These are phyloP conservation scores for Nitzschia sp. DNA, from an alignment of 108 stramenopile genomes.

Conservation along the genomic window DNA sequence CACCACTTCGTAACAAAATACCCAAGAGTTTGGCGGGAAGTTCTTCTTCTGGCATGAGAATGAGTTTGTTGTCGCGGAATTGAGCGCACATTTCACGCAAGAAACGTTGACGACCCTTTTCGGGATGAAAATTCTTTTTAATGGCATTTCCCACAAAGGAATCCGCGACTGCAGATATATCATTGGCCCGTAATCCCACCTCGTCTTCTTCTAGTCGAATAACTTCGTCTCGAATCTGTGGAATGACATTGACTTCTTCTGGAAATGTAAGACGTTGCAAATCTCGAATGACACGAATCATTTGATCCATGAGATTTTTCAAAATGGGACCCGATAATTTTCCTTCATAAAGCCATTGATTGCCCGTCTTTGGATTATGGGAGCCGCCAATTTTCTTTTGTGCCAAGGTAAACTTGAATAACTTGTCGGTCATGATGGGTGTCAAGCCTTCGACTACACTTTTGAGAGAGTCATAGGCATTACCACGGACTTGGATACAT, in stretches of 20 bases:
- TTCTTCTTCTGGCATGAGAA: constrained; percentile 47
- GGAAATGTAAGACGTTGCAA: constrained; percentile 61
- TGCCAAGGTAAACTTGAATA: constrained; percentile 78
- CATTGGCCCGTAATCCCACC: constrained; percentile 26
- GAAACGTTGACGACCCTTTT: constrained; percentile 58
- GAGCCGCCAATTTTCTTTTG: constrained; percentile 71
- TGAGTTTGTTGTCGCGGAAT: constrained; percentile 38
- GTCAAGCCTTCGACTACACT: constrained; percentile 38
- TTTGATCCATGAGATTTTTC: constrained; percentile 54
- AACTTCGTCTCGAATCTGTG: constrained; percentile 53
- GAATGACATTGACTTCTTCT: constrained; percentile 58
- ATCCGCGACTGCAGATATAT: constrained; percentile 55
- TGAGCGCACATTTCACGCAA: constrained; percentile 48
- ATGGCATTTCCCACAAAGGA: constrained; percentile 66
- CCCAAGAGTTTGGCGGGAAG: constrained; percentile 49
- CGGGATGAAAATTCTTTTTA: constrained; percentile 73
- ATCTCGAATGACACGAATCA: constrained; percentile 62
- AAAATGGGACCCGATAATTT: constrained; percentile 55
- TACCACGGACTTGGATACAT: not conserved
- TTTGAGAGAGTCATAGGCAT: constrained; percentile 53
- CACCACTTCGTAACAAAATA: constrained; percentile 17
- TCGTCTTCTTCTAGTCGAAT: constrained; percentile 29
- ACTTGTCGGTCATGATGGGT: constrained; percentile 39
- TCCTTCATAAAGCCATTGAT: constrained; percentile 54
- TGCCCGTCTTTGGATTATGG: constrained; percentile 45